phyloP scores from a whole-genome alignment of 31 red algal genomes.

The Endocladia muricata region DNA sequence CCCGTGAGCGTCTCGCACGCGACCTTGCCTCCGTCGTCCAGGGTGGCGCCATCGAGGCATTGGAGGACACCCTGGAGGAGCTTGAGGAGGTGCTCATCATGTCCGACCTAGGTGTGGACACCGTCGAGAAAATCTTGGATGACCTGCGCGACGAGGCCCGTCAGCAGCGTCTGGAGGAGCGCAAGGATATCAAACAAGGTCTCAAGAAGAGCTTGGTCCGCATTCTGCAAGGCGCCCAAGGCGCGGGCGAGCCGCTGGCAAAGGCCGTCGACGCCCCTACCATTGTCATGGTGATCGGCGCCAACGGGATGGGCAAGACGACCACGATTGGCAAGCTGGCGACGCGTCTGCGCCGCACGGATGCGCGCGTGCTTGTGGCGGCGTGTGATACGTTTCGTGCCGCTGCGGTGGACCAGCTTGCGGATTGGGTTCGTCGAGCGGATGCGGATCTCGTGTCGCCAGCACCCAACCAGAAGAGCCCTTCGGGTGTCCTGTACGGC shows the following conservation, averaged over 20 bases:
- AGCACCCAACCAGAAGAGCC: slow-evolving; percentile 53
- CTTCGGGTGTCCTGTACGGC: slow-evolving; percentile 64
- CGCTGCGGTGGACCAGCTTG: slow-evolving; percentile 91
- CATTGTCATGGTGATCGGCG: slow-evolving; percentile 86
- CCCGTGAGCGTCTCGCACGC: slow-evolving; percentile 77
- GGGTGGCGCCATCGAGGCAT: slow-evolving; percentile 38
- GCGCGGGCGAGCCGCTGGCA: background rate
- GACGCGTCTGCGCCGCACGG: slow-evolving; percentile 51
- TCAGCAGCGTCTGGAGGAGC: slow-evolving; percentile 35
- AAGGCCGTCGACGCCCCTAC: slow-evolving; percentile 48
- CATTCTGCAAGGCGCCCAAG: slow-evolving; percentile 33
- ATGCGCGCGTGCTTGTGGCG: slow-evolving; percentile 69
- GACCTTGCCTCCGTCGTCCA: slow-evolving; percentile 63
- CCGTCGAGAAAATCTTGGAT: slow-evolving; percentile 70
- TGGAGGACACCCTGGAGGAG: slow-evolving; percentile 65
- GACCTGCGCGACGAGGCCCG: slow-evolving; percentile 69
- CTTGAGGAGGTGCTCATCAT: slow-evolving; percentile 86
- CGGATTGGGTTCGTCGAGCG: slow-evolving; percentile 75
- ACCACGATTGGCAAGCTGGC: slow-evolving; percentile 93
- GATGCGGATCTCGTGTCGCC: slow-evolving; percentile 67
- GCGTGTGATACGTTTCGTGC: slow-evolving; percentile 96
- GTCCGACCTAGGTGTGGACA: slow-evolving; percentile 86
- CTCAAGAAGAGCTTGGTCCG: slow-evolving; percentile 61
- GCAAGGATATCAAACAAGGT: slow-evolving; percentile 51
- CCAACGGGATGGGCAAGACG: slow-evolving; percentile 97